These are phyloP conservation scores for Harrya chromipes DNA, from an alignment of 768 basidiomycete genomes.

Conservation along the genomic window DNA sequence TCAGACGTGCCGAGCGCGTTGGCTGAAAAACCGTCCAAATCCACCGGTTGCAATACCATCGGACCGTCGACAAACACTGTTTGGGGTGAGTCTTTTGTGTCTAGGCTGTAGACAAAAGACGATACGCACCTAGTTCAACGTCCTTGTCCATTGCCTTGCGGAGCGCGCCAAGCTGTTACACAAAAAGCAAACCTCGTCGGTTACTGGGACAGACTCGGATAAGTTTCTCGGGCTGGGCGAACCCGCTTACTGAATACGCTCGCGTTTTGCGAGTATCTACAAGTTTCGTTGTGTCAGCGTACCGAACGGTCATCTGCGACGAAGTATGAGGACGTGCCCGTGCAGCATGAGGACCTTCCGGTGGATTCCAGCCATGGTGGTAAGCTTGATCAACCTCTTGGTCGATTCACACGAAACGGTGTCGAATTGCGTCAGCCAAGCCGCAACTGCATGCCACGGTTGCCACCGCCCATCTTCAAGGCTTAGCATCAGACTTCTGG, in stretches of 20 bases:
- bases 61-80: slow-evolving; percentile 77
- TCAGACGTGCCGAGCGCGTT: slow-evolving; percentile 40
- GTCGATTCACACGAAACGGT: no score
- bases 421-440: no score
- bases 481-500: no score
- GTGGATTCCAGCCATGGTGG: slow-evolving; percentile 22
- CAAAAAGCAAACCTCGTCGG: neutral
- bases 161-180: slow-evolving; percentile 61
- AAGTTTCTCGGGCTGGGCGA: slow-evolving; percentile 18
- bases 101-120: neutral
- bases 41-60: slow-evolving; percentile 61
- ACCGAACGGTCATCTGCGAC: neutral
- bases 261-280: slow-evolving; percentile 71
- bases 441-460: no score
- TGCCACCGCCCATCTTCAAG: no score
- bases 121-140: slow-evolving; percentile 57
- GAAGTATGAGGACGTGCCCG: slow-evolving; percentile 31
- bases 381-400: neutral
- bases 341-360: slow-evolving; percentile 46
- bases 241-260: slow-evolving; percentile 71
- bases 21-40: slow-evolving; percentile 40
- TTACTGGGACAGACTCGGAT: neutral
- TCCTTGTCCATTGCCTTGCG: slow-evolving; percentile 65
- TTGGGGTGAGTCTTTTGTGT: neutral
- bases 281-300: slow-evolving; percentile 4